Evolutionary conservation across 1,284 basidiomycete species (phyloP), one percentile per base, ranked within the genome.

Genomic region (Trichosporon coremiiforme): DNA sequence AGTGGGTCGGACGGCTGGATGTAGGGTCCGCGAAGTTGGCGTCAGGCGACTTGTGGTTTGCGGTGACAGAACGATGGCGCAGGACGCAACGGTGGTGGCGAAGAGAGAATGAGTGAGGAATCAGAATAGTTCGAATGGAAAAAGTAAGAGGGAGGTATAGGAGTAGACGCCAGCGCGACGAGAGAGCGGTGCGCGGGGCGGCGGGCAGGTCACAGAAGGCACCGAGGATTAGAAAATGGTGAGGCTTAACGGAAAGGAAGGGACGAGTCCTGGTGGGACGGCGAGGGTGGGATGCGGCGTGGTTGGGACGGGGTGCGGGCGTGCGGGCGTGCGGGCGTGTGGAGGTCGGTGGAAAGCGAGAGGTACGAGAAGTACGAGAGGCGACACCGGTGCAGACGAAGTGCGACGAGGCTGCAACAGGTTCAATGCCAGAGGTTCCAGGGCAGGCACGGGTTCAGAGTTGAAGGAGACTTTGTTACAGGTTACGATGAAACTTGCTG

Each of bases 401-500:
- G 47, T 22, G 47, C n/a, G 47, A 22, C 47, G 55, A 57, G 55
- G 10, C 22, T 15, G 55, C 22, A 4, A 29, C 12, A 55, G 53
- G 36, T 2, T 38, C 10, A 12, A 12, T 8, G 36, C 20, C 50
- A 9, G 50, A 53, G 20, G 22, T 4, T n/a, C 57, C 29, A 31
- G 57, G 17, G 29, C 57, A 60, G 57, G 57, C 57, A 60, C 57
- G 57, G 55, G 31, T n/a, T 33, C 29, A 60, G 57, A 60, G 57
- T 60, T 35, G 17, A 15, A 60, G 57, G 57, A 60, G 57, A 60
- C 57, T 60, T 60, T 60, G 57, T 60, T 33, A 33, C 57, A 60
- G 57, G 57, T 60, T 60, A 33, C 29, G 57, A 60, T 60, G 57
- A 60, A 60, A 60, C 57, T 60, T 33, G 57, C 17, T n/a, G 57